Evolutionary conservation across 2,329 filamentous ascomycete genomes (phyloP), one percentile per base, ranked within the genome.

Genomic region (Aspergillus sojae): DNA sequence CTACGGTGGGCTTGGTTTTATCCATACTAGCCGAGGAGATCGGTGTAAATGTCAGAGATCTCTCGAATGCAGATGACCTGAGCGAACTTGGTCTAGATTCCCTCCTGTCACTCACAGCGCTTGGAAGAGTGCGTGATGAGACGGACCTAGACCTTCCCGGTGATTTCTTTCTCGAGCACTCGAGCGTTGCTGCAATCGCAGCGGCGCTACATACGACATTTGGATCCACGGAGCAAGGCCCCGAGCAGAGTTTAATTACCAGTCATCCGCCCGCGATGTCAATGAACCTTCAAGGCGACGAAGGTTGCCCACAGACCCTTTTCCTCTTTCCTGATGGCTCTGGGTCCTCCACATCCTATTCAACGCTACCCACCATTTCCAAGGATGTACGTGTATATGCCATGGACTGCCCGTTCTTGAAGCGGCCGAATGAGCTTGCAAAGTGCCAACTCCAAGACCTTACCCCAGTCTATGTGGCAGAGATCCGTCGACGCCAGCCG

Each of bases 271-370:
- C 48, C 7, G 48, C 48, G 1, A 52, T 28, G 10, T 52, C 48
- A 2, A 21, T 32, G 4, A 26, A n/a, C 32, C 53, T 55, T 7
- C 53, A 55, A 39, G 53, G 53, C 2, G 39, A 28, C 7, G 30
- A 36, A 14, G 12, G 16, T 16, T 55, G 30, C 6, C 21, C 32
- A 16, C 28, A 26, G 10, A 23, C 19, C 4, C 39, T 58, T 7
- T 58, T 58, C 16, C 28, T 58, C 10, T 58, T 58, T 12, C 56
- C 56, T 28, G 56, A 58, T 23, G 56, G 43, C 0, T 58, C 56
- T 16, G 57, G 43, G 12, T 58, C 43, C 7, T 30, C 57, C 9
- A 48, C 57, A 11, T 58, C 57, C 16, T 50, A 58, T n/a, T 11
- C 57, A 11, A 34, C 21, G 43, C 9, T 58, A 4, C 41, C 41